Conservation (phyloP, 768 basidiomycete genomes). For the Trametopsis cervina region DNA sequence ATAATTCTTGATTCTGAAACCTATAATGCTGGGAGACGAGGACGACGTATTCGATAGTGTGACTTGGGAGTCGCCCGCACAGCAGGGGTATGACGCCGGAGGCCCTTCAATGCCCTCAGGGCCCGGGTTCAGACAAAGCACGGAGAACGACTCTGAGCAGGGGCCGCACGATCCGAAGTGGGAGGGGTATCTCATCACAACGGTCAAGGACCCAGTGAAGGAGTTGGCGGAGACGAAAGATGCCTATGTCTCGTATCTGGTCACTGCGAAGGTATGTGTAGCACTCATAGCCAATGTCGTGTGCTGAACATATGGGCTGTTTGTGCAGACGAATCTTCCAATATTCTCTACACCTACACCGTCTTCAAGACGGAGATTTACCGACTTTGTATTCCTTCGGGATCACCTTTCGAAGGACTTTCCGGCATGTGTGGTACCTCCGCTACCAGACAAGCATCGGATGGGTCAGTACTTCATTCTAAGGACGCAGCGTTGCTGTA, state of each 20-base stretch:
- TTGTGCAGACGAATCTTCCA: constrained; percentile 75
- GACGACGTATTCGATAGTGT: constrained; percentile 91
- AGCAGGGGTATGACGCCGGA: constrained; percentile 36
- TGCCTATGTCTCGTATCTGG: constrained; percentile 91
- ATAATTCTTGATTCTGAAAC: background rate
- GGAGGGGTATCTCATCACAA: constrained; percentile 80
- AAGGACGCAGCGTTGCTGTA: too few relatives aligned
- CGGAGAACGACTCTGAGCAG: constrained; percentile 57
- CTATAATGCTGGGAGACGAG: constrained; percentile 70
- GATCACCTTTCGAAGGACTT: constrained; percentile 88
- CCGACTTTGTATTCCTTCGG: constrained; percentile 93
- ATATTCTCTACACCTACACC: constrained; percentile 76
- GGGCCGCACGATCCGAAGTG: constrained; percentile 80
- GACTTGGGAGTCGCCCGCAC: constrained; percentile 77
- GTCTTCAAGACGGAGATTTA: constrained; percentile 81
- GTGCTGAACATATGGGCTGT: background rate
- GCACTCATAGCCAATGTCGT: background rate
- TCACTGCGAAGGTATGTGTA: constrained; percentile 75
- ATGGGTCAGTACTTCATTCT: constrained; percentile 56
- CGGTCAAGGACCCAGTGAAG: constrained; percentile 89
- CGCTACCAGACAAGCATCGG: constrained; percentile 93
- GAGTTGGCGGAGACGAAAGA: constrained; percentile 97
- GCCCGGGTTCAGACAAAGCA: constrained; percentile 80
- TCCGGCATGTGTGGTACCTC: constrained; percentile 96
- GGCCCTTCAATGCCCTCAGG: constrained; percentile 37